Percentiles rank a stretch among this genome's conserved stretches.
phyloP scores from a whole-genome alignment of 768 basidiomycete species.

The Collybia sordida region DNA sequence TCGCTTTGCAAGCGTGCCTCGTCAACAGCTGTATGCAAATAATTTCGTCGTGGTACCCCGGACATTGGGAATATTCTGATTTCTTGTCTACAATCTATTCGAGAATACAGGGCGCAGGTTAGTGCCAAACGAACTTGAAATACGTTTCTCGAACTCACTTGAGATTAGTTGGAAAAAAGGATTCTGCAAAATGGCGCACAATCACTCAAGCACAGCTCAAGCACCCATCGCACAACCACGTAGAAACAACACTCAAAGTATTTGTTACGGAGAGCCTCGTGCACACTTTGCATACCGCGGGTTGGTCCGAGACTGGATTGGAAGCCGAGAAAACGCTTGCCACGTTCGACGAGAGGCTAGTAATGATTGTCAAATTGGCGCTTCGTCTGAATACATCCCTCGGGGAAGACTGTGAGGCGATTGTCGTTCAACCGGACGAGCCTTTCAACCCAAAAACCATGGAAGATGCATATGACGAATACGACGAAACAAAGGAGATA shows the following conservation, averaged over 20 bases:
- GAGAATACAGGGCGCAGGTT: slow-evolving; percentile 36
- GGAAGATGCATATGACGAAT: slow-evolving; percentile 27
- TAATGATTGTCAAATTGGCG: slow-evolving; percentile 26
- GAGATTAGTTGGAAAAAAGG: slow-evolving; percentile 11
- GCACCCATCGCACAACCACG: slow-evolving; percentile 16
- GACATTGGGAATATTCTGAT: slow-evolving; percentile 40
- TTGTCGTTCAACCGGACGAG: slow-evolving; percentile 22
- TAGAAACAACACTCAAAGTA: slow-evolving; percentile 13
- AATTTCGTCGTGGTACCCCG: slow-evolving; percentile 41
- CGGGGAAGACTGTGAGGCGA: slow-evolving; percentile 23
- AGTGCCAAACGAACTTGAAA: slow-evolving; percentile 7
- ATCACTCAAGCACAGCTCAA: slow-evolving; percentile 23
- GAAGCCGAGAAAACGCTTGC: slow-evolving; percentile 3
- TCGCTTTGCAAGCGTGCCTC: slow-evolving; percentile 40
- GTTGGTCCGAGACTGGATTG: neutral
- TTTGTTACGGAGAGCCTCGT: slow-evolving; percentile 17
- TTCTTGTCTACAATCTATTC: slow-evolving; percentile 36
- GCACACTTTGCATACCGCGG: slow-evolving; percentile 2
- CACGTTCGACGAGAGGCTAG: slow-evolving; percentile 9
- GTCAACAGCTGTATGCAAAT: slow-evolving; percentile 36
- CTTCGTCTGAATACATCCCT: slow-evolving; percentile 29
- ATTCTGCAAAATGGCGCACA: slow-evolving; percentile 24
- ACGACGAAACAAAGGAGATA: slow-evolving; percentile 8
- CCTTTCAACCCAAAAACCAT: slow-evolving; percentile 25
- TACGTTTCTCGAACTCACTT: neutral